Conservation (phyloP, 805 yeast genomes). For the Myxozyma neotropica region DNA sequence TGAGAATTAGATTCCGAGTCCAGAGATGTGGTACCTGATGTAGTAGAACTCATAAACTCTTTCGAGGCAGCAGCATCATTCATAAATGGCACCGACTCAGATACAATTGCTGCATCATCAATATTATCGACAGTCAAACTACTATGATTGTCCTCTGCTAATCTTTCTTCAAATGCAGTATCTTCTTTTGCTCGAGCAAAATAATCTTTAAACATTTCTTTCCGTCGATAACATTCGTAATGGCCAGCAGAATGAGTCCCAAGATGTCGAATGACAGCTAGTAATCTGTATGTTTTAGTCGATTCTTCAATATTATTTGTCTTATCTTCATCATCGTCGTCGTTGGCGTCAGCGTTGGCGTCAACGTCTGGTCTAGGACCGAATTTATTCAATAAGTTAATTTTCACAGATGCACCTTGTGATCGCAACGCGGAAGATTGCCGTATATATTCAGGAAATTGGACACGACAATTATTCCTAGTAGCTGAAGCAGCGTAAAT, state of each 20-base stretch:
- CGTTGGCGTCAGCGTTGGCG: too few relatives aligned
- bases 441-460: constrained; percentile 58
- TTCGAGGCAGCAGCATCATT: background rate
- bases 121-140: background rate
- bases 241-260: constrained; percentile 56
- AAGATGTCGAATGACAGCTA: constrained; percentile 77
- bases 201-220: constrained; percentile 41
- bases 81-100: too few relatives aligned
- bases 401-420: background rate
- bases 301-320: too few relatives aligned
- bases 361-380: background rate
- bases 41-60: background rate
- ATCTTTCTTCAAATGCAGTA: constrained; percentile 7
- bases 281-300: constrained; percentile 54
- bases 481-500: constrained; percentile 65
- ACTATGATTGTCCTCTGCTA: constrained; percentile 2
- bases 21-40: background rate
- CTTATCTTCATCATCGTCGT: too few relatives aligned
- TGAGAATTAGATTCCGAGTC: background rate
- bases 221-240: constrained; percentile 53
- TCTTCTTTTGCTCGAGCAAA: background rate
- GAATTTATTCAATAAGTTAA: background rate
- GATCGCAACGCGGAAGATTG: constrained; percentile 37
- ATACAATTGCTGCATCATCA: too few relatives aligned
- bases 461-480: constrained; percentile 74